Conservation (phyloP, 305 asterid genomes). For the Vinca major region DNA sequence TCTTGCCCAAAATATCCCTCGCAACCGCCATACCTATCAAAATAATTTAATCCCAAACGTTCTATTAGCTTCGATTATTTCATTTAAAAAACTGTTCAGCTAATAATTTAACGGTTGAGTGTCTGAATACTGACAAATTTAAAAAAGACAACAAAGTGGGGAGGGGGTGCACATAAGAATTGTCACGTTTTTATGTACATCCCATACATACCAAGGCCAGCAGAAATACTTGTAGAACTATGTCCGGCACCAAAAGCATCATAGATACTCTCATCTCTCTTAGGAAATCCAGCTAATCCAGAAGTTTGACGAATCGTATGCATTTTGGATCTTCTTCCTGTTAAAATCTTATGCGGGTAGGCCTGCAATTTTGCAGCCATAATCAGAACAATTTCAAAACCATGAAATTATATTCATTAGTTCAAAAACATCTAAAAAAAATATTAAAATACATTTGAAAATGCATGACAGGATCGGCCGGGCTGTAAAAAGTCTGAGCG, state of each 20-base stretch:
- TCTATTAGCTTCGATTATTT: no score
- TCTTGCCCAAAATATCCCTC: slow-evolving; percentile 57
- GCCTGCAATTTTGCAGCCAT: slow-evolving; percentile 30
- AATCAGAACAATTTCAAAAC: background rate
- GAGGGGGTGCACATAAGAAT: no score
- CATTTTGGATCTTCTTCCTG: slow-evolving; percentile 70
- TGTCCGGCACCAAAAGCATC: slow-evolving; percentile 23
- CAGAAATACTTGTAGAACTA: no score
- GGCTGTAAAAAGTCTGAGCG: no score
- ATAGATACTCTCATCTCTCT: slow-evolving; percentile 64
- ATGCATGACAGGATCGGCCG: no score
- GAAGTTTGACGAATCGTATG: slow-evolving; percentile 54
- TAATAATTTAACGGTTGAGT: no score
- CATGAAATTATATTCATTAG: background rate
- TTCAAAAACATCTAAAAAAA: no score
- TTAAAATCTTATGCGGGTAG: slow-evolving; percentile 60
- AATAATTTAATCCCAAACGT: background rate
- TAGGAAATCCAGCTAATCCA: slow-evolving; percentile 65
- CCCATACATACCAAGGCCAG: slow-evolving; percentile 38
- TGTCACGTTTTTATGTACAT: no score
- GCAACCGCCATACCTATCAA: slow-evolving; percentile 69
- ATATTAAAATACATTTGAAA: no score
- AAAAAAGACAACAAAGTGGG: no score
- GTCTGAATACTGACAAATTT: no score
- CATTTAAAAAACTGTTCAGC: no score